Evolutionary conservation across 495 filamentous ascomycete species (phyloP).

Genomic region (Wilcoxina mikolae): DNA sequence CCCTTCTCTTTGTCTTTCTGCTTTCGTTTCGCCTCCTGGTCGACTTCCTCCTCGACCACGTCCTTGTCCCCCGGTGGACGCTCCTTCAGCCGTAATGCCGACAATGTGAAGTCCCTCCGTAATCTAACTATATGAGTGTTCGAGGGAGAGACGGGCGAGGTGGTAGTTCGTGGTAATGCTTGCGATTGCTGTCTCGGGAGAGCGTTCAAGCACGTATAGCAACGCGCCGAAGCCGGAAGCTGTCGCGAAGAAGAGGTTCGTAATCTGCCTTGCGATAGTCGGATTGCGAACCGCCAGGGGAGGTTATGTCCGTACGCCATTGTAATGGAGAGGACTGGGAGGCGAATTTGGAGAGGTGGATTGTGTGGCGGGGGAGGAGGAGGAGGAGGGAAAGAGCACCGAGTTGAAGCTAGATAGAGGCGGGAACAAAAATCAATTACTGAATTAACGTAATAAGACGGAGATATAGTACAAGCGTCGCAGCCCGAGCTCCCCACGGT

Average conservation of each 20-base stretch:
- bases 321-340: not conserved
- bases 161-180: conserved; percentile 6
- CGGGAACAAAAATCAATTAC: not conserved
- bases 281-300: conserved; percentile 9
- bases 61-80: conserved; percentile 17
- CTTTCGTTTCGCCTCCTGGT: conserved; percentile 15
- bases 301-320: conserved; percentile 25
- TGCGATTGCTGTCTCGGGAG: not conserved
- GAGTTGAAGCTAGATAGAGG: not conserved
- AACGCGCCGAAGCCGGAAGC: not conserved
- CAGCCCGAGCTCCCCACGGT: not conserved
- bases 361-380: not conserved
- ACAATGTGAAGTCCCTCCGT: conserved; percentile 12
- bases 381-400: not conserved
- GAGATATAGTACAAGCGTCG: not conserved
- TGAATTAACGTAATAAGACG: not conserved
- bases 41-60: conserved; percentile 17
- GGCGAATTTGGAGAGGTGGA: not conserved
- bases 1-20: conserved; percentile 9
- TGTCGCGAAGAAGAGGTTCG: conserved; percentile 1
- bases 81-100: conserved; percentile 16
- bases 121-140: not conserved
- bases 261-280: conserved; percentile 14
- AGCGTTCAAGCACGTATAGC: not conserved
- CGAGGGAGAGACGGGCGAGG: not conserved